A percentile compares a stretch with the other conserved stretches of the same genome.
These are phyloP conservation scores for Pseudogymnoascus sp. DNA, from an alignment of 2,329 filamentous ascomycete species.

Conservation along the genomic window DNA sequence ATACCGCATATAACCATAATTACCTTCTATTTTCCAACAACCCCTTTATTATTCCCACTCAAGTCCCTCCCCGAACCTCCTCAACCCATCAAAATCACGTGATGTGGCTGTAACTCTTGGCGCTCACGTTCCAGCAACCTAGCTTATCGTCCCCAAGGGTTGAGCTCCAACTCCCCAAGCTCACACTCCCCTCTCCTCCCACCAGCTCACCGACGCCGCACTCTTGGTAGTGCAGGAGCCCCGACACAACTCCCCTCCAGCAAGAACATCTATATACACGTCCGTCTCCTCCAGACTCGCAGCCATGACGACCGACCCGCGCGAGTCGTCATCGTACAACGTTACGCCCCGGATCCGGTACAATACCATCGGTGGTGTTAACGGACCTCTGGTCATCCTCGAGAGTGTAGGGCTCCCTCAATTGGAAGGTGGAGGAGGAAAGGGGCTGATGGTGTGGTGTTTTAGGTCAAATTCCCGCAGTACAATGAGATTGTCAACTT, in stretches of 20 bases:
- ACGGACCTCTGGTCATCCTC: conserved; percentile 93
- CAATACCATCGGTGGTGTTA: conserved; percentile 97
- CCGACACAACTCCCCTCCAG: conserved; percentile 3
- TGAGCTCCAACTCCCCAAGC: conserved; percentile 4
- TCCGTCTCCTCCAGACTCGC: background rate
- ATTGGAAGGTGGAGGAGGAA: background rate
- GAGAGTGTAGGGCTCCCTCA: conserved; percentile 61
- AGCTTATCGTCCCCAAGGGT: conserved; percentile 9
- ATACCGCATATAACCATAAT: background rate
- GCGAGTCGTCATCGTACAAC: conserved; percentile 31
- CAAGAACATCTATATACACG: background rate
- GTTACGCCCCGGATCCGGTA: conserved; percentile 74
- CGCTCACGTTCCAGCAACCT: conserved; percentile 5
- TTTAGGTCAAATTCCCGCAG: conserved; percentile 90
- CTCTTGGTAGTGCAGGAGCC: conserved; percentile 8
- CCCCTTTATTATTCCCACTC: background rate
- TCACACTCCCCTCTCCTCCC: background rate
- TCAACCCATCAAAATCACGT: background rate
- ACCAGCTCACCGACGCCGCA: conserved; percentile 4
- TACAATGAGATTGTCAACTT: conserved; percentile 98
- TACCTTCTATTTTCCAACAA: background rate
- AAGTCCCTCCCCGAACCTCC: background rate
- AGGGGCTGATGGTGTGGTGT: conserved; percentile 7
- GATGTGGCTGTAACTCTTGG: conserved; percentile 6
- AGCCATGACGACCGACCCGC: conserved; percentile 21